Evolutionary conservation across 495 filamentous ascomycete genomes (phyloP).

Genomic region (Penicillium herquei): DNA sequence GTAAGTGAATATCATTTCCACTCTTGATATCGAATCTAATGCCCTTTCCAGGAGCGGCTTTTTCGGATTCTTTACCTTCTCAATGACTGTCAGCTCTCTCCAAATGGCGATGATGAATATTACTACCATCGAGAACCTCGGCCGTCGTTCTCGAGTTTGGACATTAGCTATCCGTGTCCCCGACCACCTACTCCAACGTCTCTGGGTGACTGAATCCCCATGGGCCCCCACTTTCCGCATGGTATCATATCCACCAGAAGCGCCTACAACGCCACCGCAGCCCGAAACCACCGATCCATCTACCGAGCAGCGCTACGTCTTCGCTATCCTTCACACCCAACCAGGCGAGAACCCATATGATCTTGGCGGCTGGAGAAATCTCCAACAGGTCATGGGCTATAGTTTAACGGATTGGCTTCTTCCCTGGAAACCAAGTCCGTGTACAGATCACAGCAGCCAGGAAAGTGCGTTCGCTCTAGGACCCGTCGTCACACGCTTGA

Average conservation of each 20-base stretch:
- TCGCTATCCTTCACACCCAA: slow-evolving; percentile 70
- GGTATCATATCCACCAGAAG: slow-evolving; percentile 42
- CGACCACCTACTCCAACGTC: slow-evolving; percentile 40
- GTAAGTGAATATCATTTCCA: slow-evolving; percentile 34
- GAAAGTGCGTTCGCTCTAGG: slow-evolving; percentile 50
- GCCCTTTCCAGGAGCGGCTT: slow-evolving; percentile 50
- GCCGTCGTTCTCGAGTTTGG: slow-evolving; percentile 58
- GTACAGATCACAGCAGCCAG: slow-evolving; percentile 45
- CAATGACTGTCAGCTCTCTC: slow-evolving; percentile 69
- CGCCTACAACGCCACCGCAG: slow-evolving; percentile 11
- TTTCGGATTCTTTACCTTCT: slow-evolving; percentile 71
- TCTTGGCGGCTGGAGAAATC: slow-evolving; percentile 64
- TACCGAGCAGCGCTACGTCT: slow-evolving; percentile 52
- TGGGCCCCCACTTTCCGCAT: slow-evolving; percentile 47
- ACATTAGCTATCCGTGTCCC: slow-evolving; percentile 75
- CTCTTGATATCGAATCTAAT: slow-evolving; percentile 6
- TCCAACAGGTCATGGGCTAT: slow-evolving; percentile 71
- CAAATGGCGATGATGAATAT: slow-evolving; percentile 68
- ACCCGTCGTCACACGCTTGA: slow-evolving; percentile 51
- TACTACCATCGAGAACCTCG: slow-evolving; percentile 80
- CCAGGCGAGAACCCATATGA: slow-evolving; percentile 81
- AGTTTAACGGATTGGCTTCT: slow-evolving; percentile 71
- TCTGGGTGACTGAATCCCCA: slow-evolving; percentile 29
- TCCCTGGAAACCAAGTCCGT: slow-evolving; percentile 66
- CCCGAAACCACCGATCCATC: slow-evolving; percentile 14